phyloP scores from a whole-genome alignment of 257 asterid genomes.

The Phtheirospermum japonicum region DNA sequence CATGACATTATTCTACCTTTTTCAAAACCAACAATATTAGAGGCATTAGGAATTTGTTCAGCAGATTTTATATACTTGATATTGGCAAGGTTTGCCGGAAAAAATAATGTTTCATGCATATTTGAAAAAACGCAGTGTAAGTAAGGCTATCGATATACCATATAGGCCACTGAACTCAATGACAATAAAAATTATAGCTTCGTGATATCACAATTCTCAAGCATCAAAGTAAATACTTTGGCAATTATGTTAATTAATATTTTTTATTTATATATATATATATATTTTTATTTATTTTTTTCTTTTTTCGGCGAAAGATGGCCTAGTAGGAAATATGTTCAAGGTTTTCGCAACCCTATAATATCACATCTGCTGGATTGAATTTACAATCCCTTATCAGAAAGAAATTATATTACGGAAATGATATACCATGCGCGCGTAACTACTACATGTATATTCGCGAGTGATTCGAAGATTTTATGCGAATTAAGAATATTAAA shows the following conservation, averaged over 20 bases:
- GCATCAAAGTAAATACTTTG: background rate
- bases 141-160: too few relatives aligned
- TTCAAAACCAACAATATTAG: too few relatives aligned
- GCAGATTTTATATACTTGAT: too few relatives aligned
- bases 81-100: too few relatives aligned
- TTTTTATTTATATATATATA: background rate
- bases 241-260: background rate
- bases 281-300: too few relatives aligned
- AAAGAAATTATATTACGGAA: background rate
- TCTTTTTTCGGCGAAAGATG: too few relatives aligned
- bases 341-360: background rate
- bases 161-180: background rate
- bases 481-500: background rate
- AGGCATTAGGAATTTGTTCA: too few relatives aligned
- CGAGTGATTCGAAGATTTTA: background rate
- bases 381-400: background rate
- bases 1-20: too few relatives aligned
- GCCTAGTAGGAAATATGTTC: constrained; percentile 1
- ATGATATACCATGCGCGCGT: background rate
- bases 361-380: background rate
- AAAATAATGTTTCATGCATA: too few relatives aligned
- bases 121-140: too few relatives aligned
- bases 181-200: background rate
- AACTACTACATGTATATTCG: background rate
- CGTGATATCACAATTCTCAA: background rate